Conservation (phyloP, 805 yeast species). For the Kazachstania taianensis region DNA sequence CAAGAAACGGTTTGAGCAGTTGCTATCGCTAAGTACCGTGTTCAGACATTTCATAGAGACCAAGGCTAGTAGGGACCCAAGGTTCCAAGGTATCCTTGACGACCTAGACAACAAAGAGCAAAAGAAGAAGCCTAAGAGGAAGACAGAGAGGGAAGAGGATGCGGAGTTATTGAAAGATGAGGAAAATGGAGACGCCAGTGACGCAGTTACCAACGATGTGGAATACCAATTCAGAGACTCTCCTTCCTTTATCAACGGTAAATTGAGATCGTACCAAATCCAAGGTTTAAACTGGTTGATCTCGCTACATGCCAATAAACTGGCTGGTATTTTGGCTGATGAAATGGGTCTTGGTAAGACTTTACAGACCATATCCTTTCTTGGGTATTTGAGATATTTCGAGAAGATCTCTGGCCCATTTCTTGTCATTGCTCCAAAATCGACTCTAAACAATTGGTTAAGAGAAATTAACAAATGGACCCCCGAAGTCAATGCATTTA, state of each 20-base stretch:
- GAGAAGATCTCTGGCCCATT: conserved; percentile 60
- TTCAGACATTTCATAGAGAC: conserved; percentile 60
- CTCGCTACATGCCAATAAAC: conserved; percentile 54
- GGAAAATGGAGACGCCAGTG: conserved; percentile 16
- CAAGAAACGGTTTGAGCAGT: conserved; percentile 56
- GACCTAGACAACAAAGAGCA: conserved; percentile 21
- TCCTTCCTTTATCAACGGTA: conserved; percentile 63
- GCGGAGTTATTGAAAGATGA: conserved; percentile 52
- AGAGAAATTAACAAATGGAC: conserved; percentile 73
- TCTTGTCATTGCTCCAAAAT: conserved; percentile 67
- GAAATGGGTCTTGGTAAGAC: conserved; percentile 85
- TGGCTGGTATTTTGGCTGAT: conserved; percentile 72
- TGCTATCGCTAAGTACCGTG: conserved; percentile 53
- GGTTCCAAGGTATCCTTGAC: conserved; percentile 43
- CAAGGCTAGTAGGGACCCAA: conserved; percentile 52
- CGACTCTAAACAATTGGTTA: conserved; percentile 73
- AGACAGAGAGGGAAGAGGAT: conserved; percentile 72
- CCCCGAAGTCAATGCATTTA: conserved; percentile 63
- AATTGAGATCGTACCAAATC: conserved; percentile 62
- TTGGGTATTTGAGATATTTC: conserved; percentile 60
- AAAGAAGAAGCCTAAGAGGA: conserved; percentile 35
- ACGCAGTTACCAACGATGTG: conserved; percentile 13
- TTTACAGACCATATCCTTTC: conserved; percentile 64
- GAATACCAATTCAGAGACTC: conserved; percentile 61
- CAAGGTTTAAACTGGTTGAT: conserved; percentile 78